Evolutionary conservation across 352 stramenopile genomes (phyloP).

Genomic region (Thalassiosira gravida): DNA sequence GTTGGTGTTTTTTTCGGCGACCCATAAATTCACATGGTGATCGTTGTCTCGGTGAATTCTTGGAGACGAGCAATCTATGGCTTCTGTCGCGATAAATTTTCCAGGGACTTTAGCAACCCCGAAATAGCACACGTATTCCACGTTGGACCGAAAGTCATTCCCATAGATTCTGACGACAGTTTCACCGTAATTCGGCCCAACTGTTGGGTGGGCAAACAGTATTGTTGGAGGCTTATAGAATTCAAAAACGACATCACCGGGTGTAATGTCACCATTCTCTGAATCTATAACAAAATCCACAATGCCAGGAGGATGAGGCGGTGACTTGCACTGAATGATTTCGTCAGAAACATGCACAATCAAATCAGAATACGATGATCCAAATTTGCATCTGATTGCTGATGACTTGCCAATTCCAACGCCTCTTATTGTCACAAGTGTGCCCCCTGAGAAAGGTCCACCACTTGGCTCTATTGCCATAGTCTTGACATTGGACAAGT

Average conservation of each 20-base stretch:
- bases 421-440: conserved; percentile 68
- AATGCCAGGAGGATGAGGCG: conserved; percentile 44
- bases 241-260: conserved; percentile 77
- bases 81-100: conserved; percentile 32
- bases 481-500: conserved; percentile 37
- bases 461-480: conserved; percentile 56
- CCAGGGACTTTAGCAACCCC: conserved; percentile 61
- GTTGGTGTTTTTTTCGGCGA: conserved; percentile 46
- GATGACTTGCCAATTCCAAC: conserved; percentile 66
- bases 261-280: conserved; percentile 66
- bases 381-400: conserved; percentile 68
- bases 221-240: conserved; percentile 85
- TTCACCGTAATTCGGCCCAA: conserved; percentile 86
- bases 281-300: conserved; percentile 53
- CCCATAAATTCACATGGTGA: conserved; percentile 29
- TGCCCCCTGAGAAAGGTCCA: conserved; percentile 67
- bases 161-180: conserved; percentile 89
- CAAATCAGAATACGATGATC: conserved; percentile 30
- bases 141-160: conserved; percentile 85
- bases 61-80: conserved; percentile 54
- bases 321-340: conserved; percentile 61
- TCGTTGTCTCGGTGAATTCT: conserved; percentile 8
- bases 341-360: conserved; percentile 56
- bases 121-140: conserved; percentile 87
- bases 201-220: conserved; percentile 67